Evolutionary conservation across 2,329 filamentous ascomycete genomes (phyloP), one percentile per base, ranked within the genome.

Genomic region (Aspergillus sp.): DNA sequence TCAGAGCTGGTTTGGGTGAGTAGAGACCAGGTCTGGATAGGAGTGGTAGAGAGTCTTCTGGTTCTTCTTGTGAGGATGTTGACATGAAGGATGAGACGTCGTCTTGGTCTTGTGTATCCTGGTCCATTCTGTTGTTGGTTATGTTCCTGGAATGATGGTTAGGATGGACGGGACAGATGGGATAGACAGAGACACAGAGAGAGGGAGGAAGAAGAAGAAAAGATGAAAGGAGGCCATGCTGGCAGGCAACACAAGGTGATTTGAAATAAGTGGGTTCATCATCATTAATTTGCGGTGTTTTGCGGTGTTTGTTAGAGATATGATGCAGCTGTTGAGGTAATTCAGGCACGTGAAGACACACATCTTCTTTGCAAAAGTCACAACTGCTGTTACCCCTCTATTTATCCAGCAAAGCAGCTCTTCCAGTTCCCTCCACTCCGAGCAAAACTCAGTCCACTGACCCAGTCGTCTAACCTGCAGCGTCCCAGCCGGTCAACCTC

Each of bases 401-500:
- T 41, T 15, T 22, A 31, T 34, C 67, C 71, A 48, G 51, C 54
- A 69, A 75, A 81, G 74, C 92, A 96, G 63, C 83, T 72, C 58
- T 83, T 81, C 93, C 93, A 97, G 51, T 85, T 77, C 0, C 93
- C 93, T 15, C 91, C 91, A 8, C 74, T 77, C 67, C 83, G 84
- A 2, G 90, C 91, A 83, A 95, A 97, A 54, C 81, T 84, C 70
- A 96, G 79, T 65, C 90, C 91, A 31, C 90, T 80, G 15, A 97
- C 84, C 76, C 94, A 97, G 11, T 82, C 84, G 64, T 81, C 79
- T 63, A 96, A 73, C 64, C 73, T 84, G 74, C 93, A 97, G 31
- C 90, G 83, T 2, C 93, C 93, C 55, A 89, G 76, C 53, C 76
- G 70, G 76, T 97, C 92, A 3, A 83, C 88, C 11, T 82, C 83